Base-by-base conservation (phyloP, 192 early-diverging fungal genomes). In the Lobosporangium transversale region DNA sequence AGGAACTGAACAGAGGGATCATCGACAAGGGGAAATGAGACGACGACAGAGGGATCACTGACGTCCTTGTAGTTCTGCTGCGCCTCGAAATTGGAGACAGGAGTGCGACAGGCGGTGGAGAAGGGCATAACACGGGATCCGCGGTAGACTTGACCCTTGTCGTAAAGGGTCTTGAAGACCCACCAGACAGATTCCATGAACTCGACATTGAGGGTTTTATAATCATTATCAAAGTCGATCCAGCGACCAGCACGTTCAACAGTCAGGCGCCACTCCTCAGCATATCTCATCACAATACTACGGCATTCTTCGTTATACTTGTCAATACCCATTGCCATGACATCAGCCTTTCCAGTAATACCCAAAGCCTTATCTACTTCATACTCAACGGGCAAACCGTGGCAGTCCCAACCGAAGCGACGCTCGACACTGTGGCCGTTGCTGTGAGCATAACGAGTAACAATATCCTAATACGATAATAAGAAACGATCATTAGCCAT, bases 181-280 rank as follows among this genome's bases (percentile, higher is more conserved):
- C 97, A 99, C 97, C 97, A 99, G 31, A 95, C 96, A 29, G 93
- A 92, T 81, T 99, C 97, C 97, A 99, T 99, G 78, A 97, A 99
- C 52, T 91, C 80, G 52, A 91, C 86, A 81, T 99, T 92, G 55
- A 99, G 81, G 12, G 97, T 98, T 84, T 99, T 99, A 88, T 99
- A 99, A 83, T 97, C 97, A 81, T 99, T 98, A 83, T 97, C 92
- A 75, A 99, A 99, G 80, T 99, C 97, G 71, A 99, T 99, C 97
- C 97, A 99, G 49, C 97, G 94, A 47, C 95, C 97, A 70, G 97
- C 91, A 54, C 97, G 92, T 63, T 94, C 94, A 62, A 99, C 92
- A 10, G 97, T 98, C 50, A 69, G 62, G 74, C 94, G 92, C 97
- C 97, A 99, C 69, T 98, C 97, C 17, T 63, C 71, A 21, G 94